These are phyloP conservation scores for Tieghemostelium lacteum DNA, from an alignment of 78 protist species.

Conservation along the genomic window DNA sequence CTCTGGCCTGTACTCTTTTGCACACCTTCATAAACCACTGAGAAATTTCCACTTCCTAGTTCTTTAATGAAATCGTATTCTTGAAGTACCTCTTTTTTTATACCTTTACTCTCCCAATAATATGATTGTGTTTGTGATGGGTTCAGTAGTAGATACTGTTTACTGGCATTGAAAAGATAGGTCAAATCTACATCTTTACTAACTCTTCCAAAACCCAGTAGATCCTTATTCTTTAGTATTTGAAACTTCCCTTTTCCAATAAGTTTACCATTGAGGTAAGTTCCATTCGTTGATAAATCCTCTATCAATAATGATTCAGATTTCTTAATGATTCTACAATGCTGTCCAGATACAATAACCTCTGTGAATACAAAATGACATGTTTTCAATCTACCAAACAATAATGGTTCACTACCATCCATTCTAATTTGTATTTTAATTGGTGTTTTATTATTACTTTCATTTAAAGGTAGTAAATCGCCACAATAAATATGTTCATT, in stretches of 20 bases:
- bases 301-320: background rate
- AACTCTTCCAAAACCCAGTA: conserved; percentile 3
- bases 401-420: background rate
- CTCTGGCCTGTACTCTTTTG: conserved; percentile 13
- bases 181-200: conserved; percentile 14
- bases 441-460: background rate
- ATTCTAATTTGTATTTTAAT: background rate
- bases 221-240: conserved; percentile 2
- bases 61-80: conserved; percentile 66
- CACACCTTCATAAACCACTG: conserved; percentile 32
- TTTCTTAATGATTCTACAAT: conserved; percentile 12
- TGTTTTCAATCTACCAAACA: background rate
- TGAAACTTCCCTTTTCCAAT: conserved; percentile 4
- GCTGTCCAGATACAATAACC: conserved; percentile 8
- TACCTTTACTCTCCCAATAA: conserved; percentile 17
- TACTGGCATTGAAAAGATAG: background rate
- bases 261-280: conserved; percentile 33
- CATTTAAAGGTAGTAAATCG: background rate
- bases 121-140: too few relatives aligned
- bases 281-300: conserved; percentile 26
- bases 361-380: background rate
- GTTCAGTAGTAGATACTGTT: too few relatives aligned
- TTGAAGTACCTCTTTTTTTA: conserved; percentile 2
- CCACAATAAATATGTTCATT: too few relatives aligned
- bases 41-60: conserved; percentile 38